Conservation (phyloP, 768 basidiomycete genomes). For the Hygrophoropsis aurantiaca region DNA sequence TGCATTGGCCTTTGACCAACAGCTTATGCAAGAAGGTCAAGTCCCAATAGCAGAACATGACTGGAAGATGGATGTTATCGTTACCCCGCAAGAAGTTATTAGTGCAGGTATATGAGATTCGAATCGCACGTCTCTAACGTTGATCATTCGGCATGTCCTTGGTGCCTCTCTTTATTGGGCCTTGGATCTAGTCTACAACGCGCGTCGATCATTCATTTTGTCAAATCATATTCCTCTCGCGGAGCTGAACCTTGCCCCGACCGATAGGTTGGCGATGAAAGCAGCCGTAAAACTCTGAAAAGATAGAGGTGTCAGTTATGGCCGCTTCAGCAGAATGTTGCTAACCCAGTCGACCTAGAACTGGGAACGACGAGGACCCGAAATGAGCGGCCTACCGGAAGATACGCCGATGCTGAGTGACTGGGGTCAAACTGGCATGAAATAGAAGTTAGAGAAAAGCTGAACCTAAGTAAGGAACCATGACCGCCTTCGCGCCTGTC, state of each 20-base stretch:
- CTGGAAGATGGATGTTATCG: slow-evolving; percentile 62
- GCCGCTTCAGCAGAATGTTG: slow-evolving; percentile 1
- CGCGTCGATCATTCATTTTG: too few species aligned
- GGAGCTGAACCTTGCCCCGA: slow-evolving; percentile 7
- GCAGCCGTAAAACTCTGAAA: slow-evolving; percentile 39
- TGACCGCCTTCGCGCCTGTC: slow-evolving; percentile 57
- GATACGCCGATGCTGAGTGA: slow-evolving; percentile 33
- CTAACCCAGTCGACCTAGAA: slow-evolving; percentile 41
- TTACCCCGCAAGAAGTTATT: slow-evolving; percentile 45
- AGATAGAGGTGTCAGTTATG: slow-evolving; percentile 7
- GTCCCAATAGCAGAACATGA: slow-evolving; percentile 59
- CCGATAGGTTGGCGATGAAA: slow-evolving; percentile 34
- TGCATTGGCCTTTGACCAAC: slow-evolving; percentile 64
- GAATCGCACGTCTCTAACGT: too few species aligned
- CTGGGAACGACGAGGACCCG: slow-evolving; percentile 43
- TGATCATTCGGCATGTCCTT: too few species aligned
- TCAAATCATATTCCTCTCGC: slow-evolving; percentile 20
- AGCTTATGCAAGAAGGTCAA: slow-evolving; percentile 49
- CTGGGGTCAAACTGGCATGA: slow-evolving; percentile 4
- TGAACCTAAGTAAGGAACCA: slow-evolving; percentile 67
- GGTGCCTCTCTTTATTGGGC: too few species aligned
- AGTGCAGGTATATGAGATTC: background rate
- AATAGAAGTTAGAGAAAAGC: slow-evolving; percentile 5
- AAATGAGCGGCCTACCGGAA: slow-evolving; percentile 44
- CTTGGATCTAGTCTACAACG: too few species aligned